Evolutionary conservation across 345 rosid genomes (phyloP).

Genomic region (Acer saccharum): DNA sequence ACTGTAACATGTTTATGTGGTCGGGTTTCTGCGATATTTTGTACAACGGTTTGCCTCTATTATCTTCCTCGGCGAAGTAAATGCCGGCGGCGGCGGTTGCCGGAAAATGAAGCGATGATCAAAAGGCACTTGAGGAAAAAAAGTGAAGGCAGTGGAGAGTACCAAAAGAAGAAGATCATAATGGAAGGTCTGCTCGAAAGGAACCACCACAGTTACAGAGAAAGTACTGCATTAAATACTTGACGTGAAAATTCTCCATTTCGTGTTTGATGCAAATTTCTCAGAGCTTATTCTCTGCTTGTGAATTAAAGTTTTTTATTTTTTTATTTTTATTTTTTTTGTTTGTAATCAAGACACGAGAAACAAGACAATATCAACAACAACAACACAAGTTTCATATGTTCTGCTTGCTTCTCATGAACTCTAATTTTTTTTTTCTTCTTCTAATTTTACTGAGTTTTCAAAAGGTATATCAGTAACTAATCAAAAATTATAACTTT

Average conservation of each 20-base stretch:
- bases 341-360: not conserved
- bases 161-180: conserved; percentile 33
- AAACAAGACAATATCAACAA: conserved; percentile 9
- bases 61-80: conserved; percentile 20
- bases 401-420: not conserved
- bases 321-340: not conserved
- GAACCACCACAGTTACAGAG: conserved; percentile 20
- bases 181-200: conserved; percentile 35
- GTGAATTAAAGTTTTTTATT: conserved; percentile 4
- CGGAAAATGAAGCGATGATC: conserved; percentile 1
- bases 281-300: not conserved
- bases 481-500: too few relatives aligned
- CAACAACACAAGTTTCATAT: not conserved
- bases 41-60: conserved; percentile 37
- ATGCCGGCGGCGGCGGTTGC: not conserved
- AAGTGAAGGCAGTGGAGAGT: not conserved
- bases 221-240: conserved; percentile 23
- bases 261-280: conserved; percentile 14
- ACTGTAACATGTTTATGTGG: conserved; percentile 43
- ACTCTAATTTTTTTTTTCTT: too few relatives aligned
- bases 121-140: not conserved
- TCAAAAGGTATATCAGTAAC: not conserved
- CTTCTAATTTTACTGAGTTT: too few relatives aligned
- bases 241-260: conserved; percentile 31
- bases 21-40: conserved; percentile 39